These are phyloP conservation scores for Podospora pseudocomata DNA, from an alignment of 495 filamentous ascomycete species.

Conservation along the genomic window DNA sequence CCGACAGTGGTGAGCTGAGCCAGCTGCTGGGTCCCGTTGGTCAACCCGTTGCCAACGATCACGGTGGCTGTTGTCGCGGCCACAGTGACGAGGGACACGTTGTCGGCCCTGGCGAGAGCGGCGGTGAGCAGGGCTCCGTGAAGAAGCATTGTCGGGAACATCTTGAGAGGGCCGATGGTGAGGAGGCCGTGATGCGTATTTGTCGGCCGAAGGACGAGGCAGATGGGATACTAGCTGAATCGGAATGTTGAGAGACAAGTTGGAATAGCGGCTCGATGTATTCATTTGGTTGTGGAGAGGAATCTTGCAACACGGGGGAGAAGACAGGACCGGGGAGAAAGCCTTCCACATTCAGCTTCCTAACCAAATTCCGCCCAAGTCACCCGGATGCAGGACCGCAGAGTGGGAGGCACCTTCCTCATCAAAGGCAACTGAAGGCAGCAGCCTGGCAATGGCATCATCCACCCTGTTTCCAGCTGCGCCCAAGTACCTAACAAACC, in stretches of 20 bases:
- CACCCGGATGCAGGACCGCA: not conserved
- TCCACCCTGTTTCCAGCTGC: not conserved
- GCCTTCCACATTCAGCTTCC: no score
- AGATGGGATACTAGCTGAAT: not conserved
- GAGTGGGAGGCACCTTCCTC: not conserved
- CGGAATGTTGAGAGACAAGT: not conserved
- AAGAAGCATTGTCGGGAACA: conserved; percentile 5
- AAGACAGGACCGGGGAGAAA: not conserved
- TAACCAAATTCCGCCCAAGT: not conserved
- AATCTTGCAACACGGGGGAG: not conserved
- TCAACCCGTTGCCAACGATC: not conserved
- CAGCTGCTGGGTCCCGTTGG: not conserved
- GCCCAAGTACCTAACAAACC: not conserved
- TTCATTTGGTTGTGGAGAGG: not conserved
- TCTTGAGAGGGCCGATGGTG: not conserved
- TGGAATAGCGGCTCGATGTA: not conserved
- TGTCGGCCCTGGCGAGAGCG: not conserved
- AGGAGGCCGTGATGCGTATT: not conserved
- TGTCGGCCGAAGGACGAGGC: not conserved
- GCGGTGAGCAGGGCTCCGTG: conserved; percentile 4
- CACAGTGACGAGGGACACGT: not conserved
- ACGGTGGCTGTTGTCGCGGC: not conserved
- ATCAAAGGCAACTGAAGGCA: not conserved
- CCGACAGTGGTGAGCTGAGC: conserved; percentile 11
- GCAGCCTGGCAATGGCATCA: not conserved